Base-by-base conservation (phyloP, 306 rosid genomes). In the Fragaria ananassa region DNA sequence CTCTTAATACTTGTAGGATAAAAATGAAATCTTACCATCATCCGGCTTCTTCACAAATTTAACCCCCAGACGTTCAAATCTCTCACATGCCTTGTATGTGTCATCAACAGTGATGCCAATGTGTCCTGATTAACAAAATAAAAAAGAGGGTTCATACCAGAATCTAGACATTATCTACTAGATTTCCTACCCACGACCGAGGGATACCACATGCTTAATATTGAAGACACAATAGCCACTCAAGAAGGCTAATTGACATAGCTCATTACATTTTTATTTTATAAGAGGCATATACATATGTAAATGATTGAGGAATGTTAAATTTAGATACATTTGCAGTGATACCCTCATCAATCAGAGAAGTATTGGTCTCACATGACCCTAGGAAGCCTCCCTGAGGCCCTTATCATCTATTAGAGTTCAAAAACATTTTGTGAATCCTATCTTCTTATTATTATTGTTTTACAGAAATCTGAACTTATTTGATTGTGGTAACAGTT, bases 41-140 rank as follows among this genome's bases (percentile, higher is more conserved):
- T 89, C 92, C 13, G 90, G 97, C 79, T 82, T 95, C 77, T 95
- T 92, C 66, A 88, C 90, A 86, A 95, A 95, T 85, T 95, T 91
- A 70, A 95, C 88, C 57, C 99, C 97, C 27, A 92, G 83, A 57
- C 83, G 76, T 89, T 89, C 93, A 85, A 92, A 92, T 85, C 99
- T 88, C 85, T 95, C 97, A 79, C 97, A 90, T 50, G 97, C 97
- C 91, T 92, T 90, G 79, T 74, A 60, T 45, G 97, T 92, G 86
- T 95, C 99, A 82, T 95, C 96, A 80, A 95, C 97, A 11, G 99
- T 92, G 76, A 92, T 72, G 72, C 99, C 97, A 81, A 95, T 95
- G 76, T 95, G 99, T 67, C 99, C 97, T 95, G 79, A 51, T 62
- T 35, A 68, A 54, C 35, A 80, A 74, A 44, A 47, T 53, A 27